A percentile compares a stretch with the other conserved stretches of the same genome.
These are phyloP conservation scores for Spergularia azorica DNA, from an alignment of 179 eudicot species.

Conservation along the genomic window DNA sequence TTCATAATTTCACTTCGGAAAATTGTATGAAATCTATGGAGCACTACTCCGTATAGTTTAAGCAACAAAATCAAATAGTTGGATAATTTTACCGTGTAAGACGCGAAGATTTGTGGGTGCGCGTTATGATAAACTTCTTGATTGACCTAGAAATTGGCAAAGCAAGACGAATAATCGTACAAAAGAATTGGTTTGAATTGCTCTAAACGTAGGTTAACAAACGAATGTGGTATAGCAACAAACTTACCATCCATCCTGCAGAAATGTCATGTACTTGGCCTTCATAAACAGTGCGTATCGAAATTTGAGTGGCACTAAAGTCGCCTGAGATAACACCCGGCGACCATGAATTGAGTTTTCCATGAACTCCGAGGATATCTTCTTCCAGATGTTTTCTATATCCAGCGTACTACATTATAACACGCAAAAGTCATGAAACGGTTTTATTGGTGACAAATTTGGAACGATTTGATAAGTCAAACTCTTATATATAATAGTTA, in stretches of 20 bases:
- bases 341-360: background rate
- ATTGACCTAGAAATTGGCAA: background rate
- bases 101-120: background rate
- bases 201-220: background rate
- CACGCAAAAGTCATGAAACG: no score
- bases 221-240: background rate
- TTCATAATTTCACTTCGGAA: no score
- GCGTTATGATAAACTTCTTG: background rate
- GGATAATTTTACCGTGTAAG: background rate
- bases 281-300: background rate
- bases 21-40: no score
- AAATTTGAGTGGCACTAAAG: background rate
- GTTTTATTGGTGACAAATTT: no score
- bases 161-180: no score
- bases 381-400: no score
- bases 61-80: background rate
- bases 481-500: no score
- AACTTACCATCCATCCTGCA: background rate
- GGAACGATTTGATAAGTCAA: no score
- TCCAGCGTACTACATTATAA: background rate
- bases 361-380: background rate
- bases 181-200: no score
- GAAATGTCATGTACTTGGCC: background rate
- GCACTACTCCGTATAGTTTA: no score
- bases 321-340: background rate